A percentile compares a stretch with the other conserved stretches of the same genome.
These are phyloP conservation scores for Ceratocystiopsis brevicomis DNA, from an alignment of 2,329 filamentous ascomycete genomes.

Conservation along the genomic window DNA sequence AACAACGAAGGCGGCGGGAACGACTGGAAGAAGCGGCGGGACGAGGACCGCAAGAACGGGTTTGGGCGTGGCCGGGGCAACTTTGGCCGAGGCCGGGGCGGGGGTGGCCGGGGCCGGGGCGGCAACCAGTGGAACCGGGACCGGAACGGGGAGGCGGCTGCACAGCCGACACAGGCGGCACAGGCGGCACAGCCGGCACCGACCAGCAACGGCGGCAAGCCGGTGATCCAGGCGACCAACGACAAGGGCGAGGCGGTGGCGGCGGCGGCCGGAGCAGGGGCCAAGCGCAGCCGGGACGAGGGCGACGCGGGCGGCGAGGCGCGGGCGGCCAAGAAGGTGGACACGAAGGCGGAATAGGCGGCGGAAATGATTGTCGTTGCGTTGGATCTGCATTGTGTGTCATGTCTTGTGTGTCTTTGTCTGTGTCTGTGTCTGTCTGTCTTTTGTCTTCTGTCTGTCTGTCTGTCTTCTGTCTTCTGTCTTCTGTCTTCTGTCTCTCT, in stretches of 20 bases:
- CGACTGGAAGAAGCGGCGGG: slow-evolving; percentile 46
- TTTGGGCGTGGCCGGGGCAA: slow-evolving; percentile 27
- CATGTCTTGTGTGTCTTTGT: too few species aligned
- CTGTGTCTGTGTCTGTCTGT: background rate
- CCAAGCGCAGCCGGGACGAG: slow-evolving; percentile 38
- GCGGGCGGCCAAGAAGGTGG: slow-evolving; percentile 43
- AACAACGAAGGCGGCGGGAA: slow-evolving; percentile 22
- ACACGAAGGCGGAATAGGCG: too few species aligned
- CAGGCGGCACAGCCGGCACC: slow-evolving; percentile 3
- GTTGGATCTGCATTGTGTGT: too few species aligned
- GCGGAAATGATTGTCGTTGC: slow-evolving; percentile 9
- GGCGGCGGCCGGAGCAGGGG: slow-evolving; percentile 12
- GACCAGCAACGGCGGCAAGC: slow-evolving; percentile 13
- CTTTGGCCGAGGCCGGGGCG: slow-evolving; percentile 19
- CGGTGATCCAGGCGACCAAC: slow-evolving; percentile 27
- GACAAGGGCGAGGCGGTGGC: slow-evolving; percentile 15
- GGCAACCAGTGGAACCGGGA: slow-evolving; percentile 14
- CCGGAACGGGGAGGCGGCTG: slow-evolving; percentile 8
- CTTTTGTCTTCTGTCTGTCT: background rate
- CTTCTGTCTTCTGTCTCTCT: background rate
- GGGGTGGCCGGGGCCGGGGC: slow-evolving; percentile 18
- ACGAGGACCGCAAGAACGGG: slow-evolving; percentile 41
- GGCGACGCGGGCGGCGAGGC: slow-evolving; percentile 15
- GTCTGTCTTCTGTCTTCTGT: background rate
- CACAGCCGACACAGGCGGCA: slow-evolving; percentile 6